Conservation (phyloP, 75 land plant species). For the Cryptomeria japonica region DNA sequence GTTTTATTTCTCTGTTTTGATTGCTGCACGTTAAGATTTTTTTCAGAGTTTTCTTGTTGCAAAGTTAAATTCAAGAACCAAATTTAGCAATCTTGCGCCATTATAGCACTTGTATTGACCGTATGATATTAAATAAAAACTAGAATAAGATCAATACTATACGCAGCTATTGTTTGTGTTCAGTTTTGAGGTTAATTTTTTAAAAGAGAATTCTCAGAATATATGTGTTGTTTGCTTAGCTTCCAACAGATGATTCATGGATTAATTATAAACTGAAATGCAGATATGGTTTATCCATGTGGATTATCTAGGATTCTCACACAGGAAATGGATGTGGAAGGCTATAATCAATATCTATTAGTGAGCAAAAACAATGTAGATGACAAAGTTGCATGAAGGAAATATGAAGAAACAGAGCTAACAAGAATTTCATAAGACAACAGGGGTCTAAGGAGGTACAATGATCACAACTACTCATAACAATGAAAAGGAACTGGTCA, state of each 20-base stretch:
- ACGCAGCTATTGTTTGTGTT: neutral
- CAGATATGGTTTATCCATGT: neutral
- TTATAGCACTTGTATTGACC: neutral
- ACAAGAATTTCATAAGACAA: neutral
- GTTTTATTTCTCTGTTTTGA: neutral
- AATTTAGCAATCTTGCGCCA: neutral
- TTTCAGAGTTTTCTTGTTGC: neutral
- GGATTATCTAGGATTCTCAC: no score
- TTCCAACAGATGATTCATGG: neutral
- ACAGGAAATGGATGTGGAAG: neutral
- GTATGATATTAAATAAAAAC: neutral
- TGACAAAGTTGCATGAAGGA: neutral
- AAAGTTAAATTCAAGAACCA: neutral
- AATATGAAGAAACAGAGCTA: neutral
- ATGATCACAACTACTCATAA: neutral
- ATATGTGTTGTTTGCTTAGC: neutral
- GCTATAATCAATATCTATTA: neutral
- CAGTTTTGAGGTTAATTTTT: neutral
- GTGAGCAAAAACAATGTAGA: neutral
- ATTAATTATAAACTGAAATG: neutral
- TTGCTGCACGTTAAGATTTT: neutral
- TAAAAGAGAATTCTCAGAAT: no score
- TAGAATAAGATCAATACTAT: neutral
- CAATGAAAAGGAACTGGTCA: neutral
- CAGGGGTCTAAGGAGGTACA: neutral